Base-by-base conservation (phyloP, 257 asterid species). In the Cruciata laevipes region DNA sequence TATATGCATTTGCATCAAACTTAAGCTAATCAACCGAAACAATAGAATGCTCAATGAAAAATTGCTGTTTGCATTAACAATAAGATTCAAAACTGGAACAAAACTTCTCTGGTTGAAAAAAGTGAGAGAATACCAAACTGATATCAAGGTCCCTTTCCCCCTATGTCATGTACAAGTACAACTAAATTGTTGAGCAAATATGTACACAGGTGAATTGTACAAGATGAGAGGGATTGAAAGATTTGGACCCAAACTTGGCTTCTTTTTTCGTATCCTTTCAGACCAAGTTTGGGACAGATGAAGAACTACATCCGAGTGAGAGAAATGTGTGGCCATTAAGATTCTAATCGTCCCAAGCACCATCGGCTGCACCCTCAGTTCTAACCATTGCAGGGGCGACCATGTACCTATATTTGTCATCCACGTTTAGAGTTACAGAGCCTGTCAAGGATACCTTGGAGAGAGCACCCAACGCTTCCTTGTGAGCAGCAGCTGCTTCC, bases 321-420 rank as follows among this genome's bases (percentile, higher is more conserved):
- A 42, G 6, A 3, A 9, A 30, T 7, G 33, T 53, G 60, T 8
- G 24, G 4, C 27, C 14, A 7, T 9, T 33, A 12, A 63, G n/a
- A 27, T 40, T 4, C 85, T 74, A 89, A 70, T 87, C 93, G 72
- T 87, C 96, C 95, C 95, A 89, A 55, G 96, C 96, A 69, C 76
- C 89, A 58, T 89, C 96, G 17, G 93, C 96, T 25, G 91, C 74
- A 33, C 95, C 96, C 75, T 85, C 93, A 64, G 80, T 83, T 79
- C 70, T 81, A 60, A 44, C 76, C 71, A 25, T 71, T 16, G 86
- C 71, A 24, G 91, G 84, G 71, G 79, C 76, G 23, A 89, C 80
- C 96, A 89, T 85, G 85, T 89, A 88, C 80, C 87, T 65, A 27
- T 84, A 85, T 70, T 80, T 87, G 78, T 90, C 95, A 76, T 90